Conservation (phyloP, 2,329 filamentous ascomycete species). For the Aspergillus terreus region DNA sequence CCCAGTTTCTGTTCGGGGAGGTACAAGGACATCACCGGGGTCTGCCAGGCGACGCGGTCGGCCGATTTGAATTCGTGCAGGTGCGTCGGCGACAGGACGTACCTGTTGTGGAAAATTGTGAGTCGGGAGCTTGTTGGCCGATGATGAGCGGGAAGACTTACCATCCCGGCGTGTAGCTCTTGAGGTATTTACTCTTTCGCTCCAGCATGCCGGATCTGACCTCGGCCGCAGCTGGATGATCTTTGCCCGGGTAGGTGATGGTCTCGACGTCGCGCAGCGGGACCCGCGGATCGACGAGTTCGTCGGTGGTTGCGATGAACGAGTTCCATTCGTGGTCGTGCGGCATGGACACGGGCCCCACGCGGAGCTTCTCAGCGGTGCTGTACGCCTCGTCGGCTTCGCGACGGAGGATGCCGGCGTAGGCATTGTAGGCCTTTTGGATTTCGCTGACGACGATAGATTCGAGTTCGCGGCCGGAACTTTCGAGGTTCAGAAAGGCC, state of each 20-base stretch:
- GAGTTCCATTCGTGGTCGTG: slow-evolving; percentile 87
- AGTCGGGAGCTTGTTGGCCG: background rate
- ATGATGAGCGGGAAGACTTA: slow-evolving; percentile 44
- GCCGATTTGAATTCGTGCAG: slow-evolving; percentile 99
- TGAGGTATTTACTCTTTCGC: slow-evolving; percentile 97
- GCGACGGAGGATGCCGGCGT: slow-evolving; percentile 84
- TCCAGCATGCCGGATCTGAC: slow-evolving; percentile 88
- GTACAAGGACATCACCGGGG: slow-evolving; percentile 93
- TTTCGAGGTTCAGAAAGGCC: slow-evolving; percentile 93
- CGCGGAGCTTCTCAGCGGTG: slow-evolving; percentile 74
- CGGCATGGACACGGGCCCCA: slow-evolving; percentile 85
- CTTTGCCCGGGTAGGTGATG: slow-evolving; percentile 86
- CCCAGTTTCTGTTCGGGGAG: slow-evolving; percentile 93
- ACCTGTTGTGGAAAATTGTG: slow-evolving; percentile 54
- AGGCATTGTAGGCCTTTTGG: slow-evolving; percentile 94
- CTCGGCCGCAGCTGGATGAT: slow-evolving; percentile 78
- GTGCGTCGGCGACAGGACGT: slow-evolving; percentile 92
- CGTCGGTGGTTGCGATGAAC: slow-evolving; percentile 76
- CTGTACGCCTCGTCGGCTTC: slow-evolving; percentile 80
- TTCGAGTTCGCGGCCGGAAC: slow-evolving; percentile 89
- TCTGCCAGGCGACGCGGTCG: slow-evolving; percentile 75
- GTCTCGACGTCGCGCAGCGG: slow-evolving; percentile 74
- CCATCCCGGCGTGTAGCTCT: slow-evolving; percentile 96
- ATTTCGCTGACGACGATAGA: slow-evolving; percentile 96
- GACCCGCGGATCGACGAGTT: slow-evolving; percentile 80